Evolutionary conservation across 192 early-diverging fungal species (phyloP).

Genomic region (Dissophora globulifera): DNA sequence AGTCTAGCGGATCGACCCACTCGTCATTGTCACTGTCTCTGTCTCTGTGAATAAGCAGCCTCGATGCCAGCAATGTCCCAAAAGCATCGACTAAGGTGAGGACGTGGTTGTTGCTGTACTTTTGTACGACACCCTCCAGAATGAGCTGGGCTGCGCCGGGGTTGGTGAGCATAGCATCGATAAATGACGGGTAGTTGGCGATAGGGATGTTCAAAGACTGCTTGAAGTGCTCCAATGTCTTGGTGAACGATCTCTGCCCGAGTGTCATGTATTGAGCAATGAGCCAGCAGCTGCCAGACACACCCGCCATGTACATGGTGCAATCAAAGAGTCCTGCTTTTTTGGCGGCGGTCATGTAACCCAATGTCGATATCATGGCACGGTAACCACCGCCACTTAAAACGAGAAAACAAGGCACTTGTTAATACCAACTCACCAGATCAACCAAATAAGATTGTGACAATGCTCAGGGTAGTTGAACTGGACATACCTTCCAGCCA

Average conservation of each 20-base stretch:
- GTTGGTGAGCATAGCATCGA: constrained; percentile 45
- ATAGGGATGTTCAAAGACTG: constrained; percentile 32
- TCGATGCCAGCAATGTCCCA: constrained; percentile 60
- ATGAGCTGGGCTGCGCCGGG: constrained; percentile 56
- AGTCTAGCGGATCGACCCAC: constrained; percentile 53
- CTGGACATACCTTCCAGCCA: constrained; percentile 74
- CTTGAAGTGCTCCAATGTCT: constrained; percentile 43
- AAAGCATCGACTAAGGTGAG: constrained; percentile 68
- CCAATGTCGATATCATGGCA: constrained; percentile 79
- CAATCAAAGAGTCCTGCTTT: constrained; percentile 74
- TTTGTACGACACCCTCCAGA: constrained; percentile 55
- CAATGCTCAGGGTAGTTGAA: too few relatives aligned
- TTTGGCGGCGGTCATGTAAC: constrained; percentile 74
- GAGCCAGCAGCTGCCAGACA: constrained; percentile 73
- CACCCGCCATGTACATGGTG: constrained; percentile 75
- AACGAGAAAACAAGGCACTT: too few relatives aligned
- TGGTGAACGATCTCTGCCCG: constrained; percentile 47
- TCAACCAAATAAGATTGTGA: too few relatives aligned
- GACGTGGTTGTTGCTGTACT: constrained; percentile 33
- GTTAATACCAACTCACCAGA: too few relatives aligned
- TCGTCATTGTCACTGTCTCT: constrained; percentile 46
- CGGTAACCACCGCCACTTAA: constrained; percentile 83
- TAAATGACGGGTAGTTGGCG: constrained; percentile 33
- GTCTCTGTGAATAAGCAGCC: constrained; percentile 55
- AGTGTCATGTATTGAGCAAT: constrained; percentile 60